phyloP scores from a whole-genome alignment of 345 rosid species.

The Murraya paniculata region DNA sequence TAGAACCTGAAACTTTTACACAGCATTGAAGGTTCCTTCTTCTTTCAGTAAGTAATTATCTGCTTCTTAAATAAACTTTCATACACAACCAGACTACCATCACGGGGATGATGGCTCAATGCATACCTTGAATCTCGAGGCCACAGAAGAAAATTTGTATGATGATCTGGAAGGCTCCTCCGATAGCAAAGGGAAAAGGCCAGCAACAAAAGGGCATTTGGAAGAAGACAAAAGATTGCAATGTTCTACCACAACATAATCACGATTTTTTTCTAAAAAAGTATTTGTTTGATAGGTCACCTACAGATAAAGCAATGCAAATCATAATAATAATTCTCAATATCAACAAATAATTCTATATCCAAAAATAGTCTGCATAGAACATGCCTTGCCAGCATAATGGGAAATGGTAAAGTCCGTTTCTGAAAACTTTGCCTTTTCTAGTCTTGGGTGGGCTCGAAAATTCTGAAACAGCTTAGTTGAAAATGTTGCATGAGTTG shows the following conservation, averaged over 20 bases:
- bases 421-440: constrained; percentile 87
- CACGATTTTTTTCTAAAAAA: constrained; percentile 94
- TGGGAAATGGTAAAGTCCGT: constrained; percentile 88
- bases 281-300: constrained; percentile 88
- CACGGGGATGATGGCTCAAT: neutral
- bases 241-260: constrained; percentile 91
- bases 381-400: constrained; percentile 98
- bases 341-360: constrained; percentile 4
- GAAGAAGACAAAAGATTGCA: constrained; percentile 90
- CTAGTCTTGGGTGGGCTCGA: constrained; percentile 65
- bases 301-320: constrained; percentile 40
- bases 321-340: constrained; percentile 3
- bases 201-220: constrained; percentile 72
- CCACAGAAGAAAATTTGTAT: constrained; percentile 93
- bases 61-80: neutral
- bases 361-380: constrained; percentile 12
- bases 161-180: constrained; percentile 90
- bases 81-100: neutral
- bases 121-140: constrained; percentile 89
- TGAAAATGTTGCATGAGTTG: constrained; percentile 85
- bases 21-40: neutral
- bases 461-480: constrained; percentile 83
- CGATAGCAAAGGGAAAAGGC: constrained; percentile 61
- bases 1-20: neutral
- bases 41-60: neutral